Conservation (phyloP, 768 basidiomycete species). For the Pleurotus pulmonarius region DNA sequence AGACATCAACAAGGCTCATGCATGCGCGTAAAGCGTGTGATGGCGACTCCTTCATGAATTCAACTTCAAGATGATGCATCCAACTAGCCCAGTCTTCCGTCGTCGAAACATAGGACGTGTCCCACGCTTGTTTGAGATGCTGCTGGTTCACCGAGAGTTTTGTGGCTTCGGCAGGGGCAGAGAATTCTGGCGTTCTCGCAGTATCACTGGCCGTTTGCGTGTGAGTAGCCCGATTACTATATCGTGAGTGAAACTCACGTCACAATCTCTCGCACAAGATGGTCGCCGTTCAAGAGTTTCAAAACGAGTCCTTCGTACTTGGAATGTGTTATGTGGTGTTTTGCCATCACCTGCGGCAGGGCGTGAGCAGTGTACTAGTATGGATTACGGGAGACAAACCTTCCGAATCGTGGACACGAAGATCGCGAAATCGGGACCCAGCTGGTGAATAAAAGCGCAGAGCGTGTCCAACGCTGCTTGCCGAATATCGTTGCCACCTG, state of each 20-base stretch:
- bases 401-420: constrained; percentile 98
- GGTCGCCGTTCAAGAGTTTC: constrained; percentile 89
- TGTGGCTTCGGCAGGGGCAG: constrained; percentile 78
- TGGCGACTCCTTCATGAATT: constrained; percentile 97
- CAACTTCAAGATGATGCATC: constrained; percentile 89
- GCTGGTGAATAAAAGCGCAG: constrained; percentile 87
- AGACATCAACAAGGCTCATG: constrained; percentile 88
- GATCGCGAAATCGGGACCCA: constrained; percentile 95
- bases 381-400: constrained; percentile 32
- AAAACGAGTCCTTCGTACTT: constrained; percentile 86
- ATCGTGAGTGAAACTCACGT: not conserved
- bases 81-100: constrained; percentile 93
- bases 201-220: constrained; percentile 43
- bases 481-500: constrained; percentile 72
- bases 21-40: constrained; percentile 97
- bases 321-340: constrained; percentile 69
- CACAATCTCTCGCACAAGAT: constrained; percentile 72
- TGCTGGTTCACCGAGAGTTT: constrained; percentile 96
- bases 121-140: constrained; percentile 96
- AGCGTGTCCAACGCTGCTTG: constrained; percentile 89
- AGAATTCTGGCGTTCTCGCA: constrained; percentile 63
- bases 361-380: not conserved
- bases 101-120: constrained; percentile 69
- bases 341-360: not conserved
- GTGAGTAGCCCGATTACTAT: not conserved